phyloP scores from a whole-genome alignment of 2,329 filamentous ascomycete genomes.

The Samsoniella hepiali region DNA sequence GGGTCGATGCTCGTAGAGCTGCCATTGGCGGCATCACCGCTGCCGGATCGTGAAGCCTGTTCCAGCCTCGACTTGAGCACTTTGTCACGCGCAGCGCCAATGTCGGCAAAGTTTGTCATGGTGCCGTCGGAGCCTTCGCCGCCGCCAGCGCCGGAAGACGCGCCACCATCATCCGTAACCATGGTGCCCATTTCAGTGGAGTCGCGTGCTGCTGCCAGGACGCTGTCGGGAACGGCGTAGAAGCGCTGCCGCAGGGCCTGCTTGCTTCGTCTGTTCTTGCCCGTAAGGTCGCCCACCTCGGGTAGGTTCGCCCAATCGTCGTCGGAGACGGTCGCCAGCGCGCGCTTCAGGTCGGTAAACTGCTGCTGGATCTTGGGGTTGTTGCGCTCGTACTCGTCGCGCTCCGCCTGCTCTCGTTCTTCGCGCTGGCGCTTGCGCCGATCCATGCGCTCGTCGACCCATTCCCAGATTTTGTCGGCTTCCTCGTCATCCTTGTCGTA shows the following conservation, averaged over 20 bases:
- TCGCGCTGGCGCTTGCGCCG: slow-evolving; percentile 88
- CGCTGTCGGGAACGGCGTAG: slow-evolving; percentile 95
- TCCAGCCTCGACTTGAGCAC: slow-evolving; percentile 92
- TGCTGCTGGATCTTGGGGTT: slow-evolving; percentile 98
- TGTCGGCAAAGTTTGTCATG: slow-evolving; percentile 97
- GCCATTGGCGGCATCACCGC: slow-evolving; percentile 63
- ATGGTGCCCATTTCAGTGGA: slow-evolving; percentile 81
- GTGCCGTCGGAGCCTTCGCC: slow-evolving; percentile 68
- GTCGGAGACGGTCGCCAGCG: slow-evolving; percentile 81
- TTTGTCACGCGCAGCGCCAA: slow-evolving; percentile 93
- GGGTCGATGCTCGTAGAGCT: slow-evolving; percentile 90
- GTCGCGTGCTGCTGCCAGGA: slow-evolving; percentile 81
- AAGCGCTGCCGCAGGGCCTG: slow-evolving; percentile 81
- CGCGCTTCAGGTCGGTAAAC: slow-evolving; percentile 92
- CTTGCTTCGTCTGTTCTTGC: slow-evolving; percentile 83
- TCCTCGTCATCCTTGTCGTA: slow-evolving; percentile 98
- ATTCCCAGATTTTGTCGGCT: slow-evolving; percentile 91
- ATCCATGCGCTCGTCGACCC: slow-evolving; percentile 97
- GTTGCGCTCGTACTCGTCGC: slow-evolving; percentile 91
- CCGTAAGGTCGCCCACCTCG: slow-evolving; percentile 93
- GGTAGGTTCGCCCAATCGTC: slow-evolving; percentile 96
- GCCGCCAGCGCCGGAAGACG: slow-evolving; percentile 27
- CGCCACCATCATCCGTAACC: slow-evolving; percentile 72
- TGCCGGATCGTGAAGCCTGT: slow-evolving; percentile 71
- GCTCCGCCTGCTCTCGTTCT: slow-evolving; percentile 86